Conservation (phyloP, 805 yeast species). For the Saccharomyces paradoxus region DNA sequence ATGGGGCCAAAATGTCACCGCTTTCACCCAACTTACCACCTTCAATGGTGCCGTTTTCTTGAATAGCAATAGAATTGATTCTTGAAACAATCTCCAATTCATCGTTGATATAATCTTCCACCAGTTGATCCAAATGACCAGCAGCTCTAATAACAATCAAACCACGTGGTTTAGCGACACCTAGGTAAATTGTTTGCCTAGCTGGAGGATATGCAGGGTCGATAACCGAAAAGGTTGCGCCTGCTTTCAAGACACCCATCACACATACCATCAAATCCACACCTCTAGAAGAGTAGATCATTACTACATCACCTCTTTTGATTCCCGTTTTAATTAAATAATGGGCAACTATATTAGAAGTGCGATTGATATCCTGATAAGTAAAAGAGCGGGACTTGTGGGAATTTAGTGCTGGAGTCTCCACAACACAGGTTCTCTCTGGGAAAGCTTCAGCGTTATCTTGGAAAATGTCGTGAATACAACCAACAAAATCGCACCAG, state of each 20-base stretch:
- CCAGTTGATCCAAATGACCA: constrained; percentile 69
- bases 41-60: constrained; percentile 66
- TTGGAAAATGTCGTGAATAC: constrained; percentile 92
- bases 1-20: constrained; percentile 44
- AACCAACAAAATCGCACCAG: constrained; percentile 88
- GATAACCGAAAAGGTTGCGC: constrained; percentile 96
- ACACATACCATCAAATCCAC: constrained; percentile 95
- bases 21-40: constrained; percentile 34
- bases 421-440: constrained; percentile 83
- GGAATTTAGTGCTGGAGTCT: constrained; percentile 61
- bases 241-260: constrained; percentile 96
- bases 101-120: constrained; percentile 63
- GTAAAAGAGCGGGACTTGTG: constrained; percentile 62
- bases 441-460: constrained; percentile 80
- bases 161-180: constrained; percentile 90
- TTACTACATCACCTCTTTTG: constrained; percentile 85
- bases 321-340: constrained; percentile 76
- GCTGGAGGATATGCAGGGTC: constrained; percentile 99
- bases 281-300: constrained; percentile 96
- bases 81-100: constrained; percentile 67
- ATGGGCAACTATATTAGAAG: constrained; percentile 90
- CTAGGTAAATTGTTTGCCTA: constrained; percentile 85
- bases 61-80: constrained; percentile 69
- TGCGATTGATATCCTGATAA: constrained; percentile 81
- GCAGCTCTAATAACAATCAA: constrained; percentile 86